Evolutionary conservation across 768 basidiomycete species (phyloP).

Genomic region (Floccularia luteovirens): DNA sequence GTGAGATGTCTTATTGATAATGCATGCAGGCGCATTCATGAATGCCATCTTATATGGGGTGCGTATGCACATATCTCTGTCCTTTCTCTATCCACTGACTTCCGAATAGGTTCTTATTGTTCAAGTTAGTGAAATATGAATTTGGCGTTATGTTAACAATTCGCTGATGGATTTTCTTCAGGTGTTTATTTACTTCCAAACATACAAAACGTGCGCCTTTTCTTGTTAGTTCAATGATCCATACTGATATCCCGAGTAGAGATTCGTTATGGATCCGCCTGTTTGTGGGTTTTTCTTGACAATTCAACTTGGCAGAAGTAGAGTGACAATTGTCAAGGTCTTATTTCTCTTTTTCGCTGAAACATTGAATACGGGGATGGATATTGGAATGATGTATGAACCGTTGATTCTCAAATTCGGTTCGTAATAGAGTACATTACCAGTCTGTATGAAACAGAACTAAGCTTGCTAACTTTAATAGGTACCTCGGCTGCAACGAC

Average conservation of each 20-base stretch:
- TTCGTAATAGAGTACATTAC: constrained; percentile 5
- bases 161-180: constrained; percentile 1
- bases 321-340: constrained; percentile 8
- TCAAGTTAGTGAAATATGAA: background rate
- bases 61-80: background rate
- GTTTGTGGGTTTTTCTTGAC: constrained; percentile 5
- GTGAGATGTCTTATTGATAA: background rate
- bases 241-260: constrained; percentile 1
- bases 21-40: background rate
- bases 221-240: background rate
- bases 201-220: constrained; percentile 9
- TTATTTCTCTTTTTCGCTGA: constrained; percentile 16
- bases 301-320: background rate
- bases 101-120: constrained; percentile 1
- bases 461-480: background rate
- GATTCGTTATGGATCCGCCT: constrained; percentile 9
- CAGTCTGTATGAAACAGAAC: background rate
- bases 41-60: constrained; percentile 6
- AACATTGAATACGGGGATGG: constrained; percentile 12
- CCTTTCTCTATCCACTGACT: background rate
- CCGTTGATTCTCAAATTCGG: constrained; percentile 25
- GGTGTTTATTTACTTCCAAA: constrained; percentile 11
- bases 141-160: background rate
- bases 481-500: constrained; percentile 13
- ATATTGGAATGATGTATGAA: constrained; percentile 15